Evolutionary conservation across 805 yeast species (phyloP), one percentile per base, ranked within the genome.

Genomic region (Barnettozyma vustinii): DNA sequence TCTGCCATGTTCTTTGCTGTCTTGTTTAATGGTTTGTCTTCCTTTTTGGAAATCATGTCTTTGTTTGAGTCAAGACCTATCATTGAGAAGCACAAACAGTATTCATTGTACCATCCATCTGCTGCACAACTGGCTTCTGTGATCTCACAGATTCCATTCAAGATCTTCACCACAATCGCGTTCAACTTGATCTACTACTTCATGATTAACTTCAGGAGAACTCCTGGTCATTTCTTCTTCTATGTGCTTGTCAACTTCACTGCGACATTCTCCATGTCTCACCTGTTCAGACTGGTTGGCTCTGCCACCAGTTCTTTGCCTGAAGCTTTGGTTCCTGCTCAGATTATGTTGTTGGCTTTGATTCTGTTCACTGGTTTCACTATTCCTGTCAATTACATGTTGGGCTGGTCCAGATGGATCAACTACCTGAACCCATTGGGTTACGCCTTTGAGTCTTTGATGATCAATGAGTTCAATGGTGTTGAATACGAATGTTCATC

Each of bases 1-100:
- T 80, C 88, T 39, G 75, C 83, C 42, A 69, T 85, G 72, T 86
- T 85, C 67, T 83, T 83, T 62, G 82, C 84, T 20, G 72, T 79
- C 42, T 68, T 81, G 58, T 81, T 80, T 64, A 81, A 81, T 60
- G 80, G 85, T 13, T 78, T 81, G 57, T 70, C 82, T 16, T 80
- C 83, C 16, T 61, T 81, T 51, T 68, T 80, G 57, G 88, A 82
- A 64, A 73, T 82, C 50, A 69, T 56, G 56, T 47, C 59, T 18
- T 42, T 56, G 23, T 59, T 56, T 33, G 63, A 56, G 47, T 58
- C 58, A 30, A 73, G 86, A 58, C 74, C 79, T 18, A 73, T 81
- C 51, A 76, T 79, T 36, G 81, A 77, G 55, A 81, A 81, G 58
- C 87, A 81, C 53, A 74, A 75, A 53, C 72, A 73, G 25, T 80